These are phyloP conservation scores for Musa schizocarpa DNA, from an alignment of 176 grass and related monocot genomes.

Conservation along the genomic window DNA sequence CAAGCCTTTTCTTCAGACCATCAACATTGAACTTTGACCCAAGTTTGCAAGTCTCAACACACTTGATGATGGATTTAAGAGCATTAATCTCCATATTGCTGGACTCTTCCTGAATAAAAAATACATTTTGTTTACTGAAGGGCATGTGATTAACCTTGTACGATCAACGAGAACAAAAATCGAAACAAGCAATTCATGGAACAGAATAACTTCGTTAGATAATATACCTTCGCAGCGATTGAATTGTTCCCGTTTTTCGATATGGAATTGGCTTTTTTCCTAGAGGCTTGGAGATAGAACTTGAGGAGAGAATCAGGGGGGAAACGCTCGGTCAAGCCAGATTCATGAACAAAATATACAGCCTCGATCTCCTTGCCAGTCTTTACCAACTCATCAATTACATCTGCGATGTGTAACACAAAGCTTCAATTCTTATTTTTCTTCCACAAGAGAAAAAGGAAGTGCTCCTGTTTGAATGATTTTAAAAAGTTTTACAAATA, in stretches of 20 bases:
- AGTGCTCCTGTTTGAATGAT: background rate
- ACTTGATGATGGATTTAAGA: slow-evolving; percentile 61
- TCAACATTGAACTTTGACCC: slow-evolving; percentile 40
- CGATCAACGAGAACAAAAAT: slow-evolving; percentile 2
- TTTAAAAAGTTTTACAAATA: background rate
- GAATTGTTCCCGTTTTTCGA: slow-evolving; percentile 42
- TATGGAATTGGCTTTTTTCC: slow-evolving; percentile 45
- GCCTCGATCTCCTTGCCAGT: slow-evolving; percentile 52
- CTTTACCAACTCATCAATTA: slow-evolving; percentile 49
- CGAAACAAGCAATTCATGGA: slow-evolving; percentile 1
- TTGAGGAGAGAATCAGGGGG: slow-evolving; percentile 52
- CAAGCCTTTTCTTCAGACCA: slow-evolving; percentile 39
- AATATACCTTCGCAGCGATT: slow-evolving; percentile 38
- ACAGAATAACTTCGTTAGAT: background rate
- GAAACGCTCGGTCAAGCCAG: slow-evolving; percentile 45
- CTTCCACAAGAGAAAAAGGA: background rate
- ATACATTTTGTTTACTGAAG: slow-evolving; percentile 1
- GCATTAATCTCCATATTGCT: slow-evolving; percentile 41
- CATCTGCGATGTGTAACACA: slow-evolving; percentile 35
- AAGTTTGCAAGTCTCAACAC: slow-evolving; percentile 55
- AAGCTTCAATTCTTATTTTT: background rate
- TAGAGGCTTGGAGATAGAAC: slow-evolving; percentile 41
- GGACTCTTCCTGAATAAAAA: slow-evolving; percentile 38
- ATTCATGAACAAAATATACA: slow-evolving; percentile 59
- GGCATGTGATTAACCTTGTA: background rate